phyloP scores from a whole-genome alignment of 495 filamentous ascomycete genomes.

The Lophiostoma macrostomum region DNA sequence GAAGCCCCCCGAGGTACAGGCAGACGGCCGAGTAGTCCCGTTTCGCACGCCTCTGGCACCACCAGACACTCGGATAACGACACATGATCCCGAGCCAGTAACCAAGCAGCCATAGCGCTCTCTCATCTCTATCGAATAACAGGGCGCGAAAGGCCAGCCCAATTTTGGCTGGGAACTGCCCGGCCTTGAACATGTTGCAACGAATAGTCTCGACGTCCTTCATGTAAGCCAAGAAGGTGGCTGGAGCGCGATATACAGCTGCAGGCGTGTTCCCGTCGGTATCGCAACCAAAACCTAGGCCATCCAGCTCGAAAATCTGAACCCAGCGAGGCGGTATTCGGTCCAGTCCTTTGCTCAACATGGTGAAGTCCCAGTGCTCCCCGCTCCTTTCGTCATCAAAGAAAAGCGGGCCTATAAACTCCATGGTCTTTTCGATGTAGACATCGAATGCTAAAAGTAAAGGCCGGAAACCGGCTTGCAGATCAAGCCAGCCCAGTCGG shows the following conservation, averaged over 20 bases:
- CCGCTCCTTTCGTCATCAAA: not conserved
- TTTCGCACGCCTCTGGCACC: slow-evolving; percentile 2
- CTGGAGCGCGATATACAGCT: too few species aligned
- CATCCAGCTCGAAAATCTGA: too few species aligned
- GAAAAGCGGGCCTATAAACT: slow-evolving; percentile 5
- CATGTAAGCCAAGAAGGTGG: slow-evolving; percentile 1
- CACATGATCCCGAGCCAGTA: slow-evolving; percentile 15
- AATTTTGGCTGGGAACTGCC: slow-evolving; percentile 3
- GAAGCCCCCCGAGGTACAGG: not conserved
- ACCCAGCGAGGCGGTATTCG: not conserved
- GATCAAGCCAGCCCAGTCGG: slow-evolving; percentile 4
- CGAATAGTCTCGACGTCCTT: not conserved
- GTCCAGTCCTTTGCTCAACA: not conserved
- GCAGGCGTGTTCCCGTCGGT: too few species aligned
- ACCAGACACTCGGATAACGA: slow-evolving; percentile 7
- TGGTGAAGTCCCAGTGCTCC: not conserved
- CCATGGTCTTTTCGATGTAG: not conserved
- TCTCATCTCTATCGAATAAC: slow-evolving; percentile 1
- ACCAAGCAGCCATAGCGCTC: slow-evolving; percentile 13
- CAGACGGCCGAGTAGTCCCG: slow-evolving; percentile 6
- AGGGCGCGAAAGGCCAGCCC: not conserved
- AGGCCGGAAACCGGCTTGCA: slow-evolving; percentile 13
- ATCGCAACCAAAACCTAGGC: too few species aligned
- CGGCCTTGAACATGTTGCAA: not conserved
- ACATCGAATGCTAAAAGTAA: not conserved